Base-by-base conservation (phyloP, 108 stramenopile species). In the Skeletonema costatum region DNA sequence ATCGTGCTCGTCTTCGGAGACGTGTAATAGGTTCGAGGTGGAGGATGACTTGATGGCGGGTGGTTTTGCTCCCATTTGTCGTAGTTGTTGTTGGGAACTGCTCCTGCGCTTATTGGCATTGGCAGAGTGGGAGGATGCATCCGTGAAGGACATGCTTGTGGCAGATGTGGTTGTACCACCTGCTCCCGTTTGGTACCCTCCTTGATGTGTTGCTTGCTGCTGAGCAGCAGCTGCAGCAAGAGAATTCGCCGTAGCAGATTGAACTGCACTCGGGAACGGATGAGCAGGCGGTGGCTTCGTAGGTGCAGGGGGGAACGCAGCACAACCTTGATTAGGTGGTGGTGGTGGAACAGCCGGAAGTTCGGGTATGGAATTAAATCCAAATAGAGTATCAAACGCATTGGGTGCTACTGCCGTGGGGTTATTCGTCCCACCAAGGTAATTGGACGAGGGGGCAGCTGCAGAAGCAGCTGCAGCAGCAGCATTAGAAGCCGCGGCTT, bases 1-100 rank as follows among this genome's bases (percentile, higher is more conserved):
- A 11, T 89, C 94, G 29, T 68, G 82, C 80, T 91, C 94, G 50
- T 90, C 91, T 73, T 93, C 94, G 38, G 93, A 92, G 2, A 91
- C 78, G 41, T 17, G 63, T 16, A 63, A 17, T 19, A 17, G 9
- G 77, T 71, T 33, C 44, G 56, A 44, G 72, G 30, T 2, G 76
- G 61, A 9, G 48, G 51, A 46, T 42, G 61, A 79, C 60, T 51
- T 78, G 60, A 13, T 1, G 29, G 36, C 2, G 46, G 33, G 13
- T 36, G 31, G 74, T 29, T 56, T 51, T 16, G 31, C 17, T 5
- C 38, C 64, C 14, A 5, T 5, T 9, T 17, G 13, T 13, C 5
- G 30, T 64, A 8, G 25, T 33, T 17, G 32, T 30, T 66, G 17
- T 69, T 16, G 12, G 19, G 4, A 31, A 21, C 8, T 66, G 29